phyloP scores from a whole-genome alignment of 257 asterid species.

The Nemophila menziesii region DNA sequence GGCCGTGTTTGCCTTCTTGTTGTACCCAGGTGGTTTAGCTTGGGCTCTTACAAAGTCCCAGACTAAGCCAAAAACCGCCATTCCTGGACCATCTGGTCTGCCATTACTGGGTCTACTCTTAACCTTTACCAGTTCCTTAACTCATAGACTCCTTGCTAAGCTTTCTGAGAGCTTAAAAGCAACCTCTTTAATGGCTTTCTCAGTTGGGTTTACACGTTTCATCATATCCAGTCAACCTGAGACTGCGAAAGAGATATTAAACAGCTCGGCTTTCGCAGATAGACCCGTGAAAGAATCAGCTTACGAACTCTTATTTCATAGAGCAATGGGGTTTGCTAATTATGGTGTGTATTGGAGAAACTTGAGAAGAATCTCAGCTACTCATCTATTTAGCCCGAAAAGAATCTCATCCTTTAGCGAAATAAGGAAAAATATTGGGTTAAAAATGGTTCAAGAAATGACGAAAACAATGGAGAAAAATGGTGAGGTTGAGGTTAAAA shows the following conservation, averaged over 20 bases:
- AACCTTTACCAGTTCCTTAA: conserved; percentile 35
- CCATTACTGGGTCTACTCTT: conserved; percentile 49
- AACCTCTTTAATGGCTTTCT: conserved; percentile 49
- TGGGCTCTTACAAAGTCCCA: conserved; percentile 50
- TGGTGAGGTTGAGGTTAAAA: conserved; percentile 29
- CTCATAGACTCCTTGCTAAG: conserved; percentile 35
- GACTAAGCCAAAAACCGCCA: conserved; percentile 17
- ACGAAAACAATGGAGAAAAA: conserved; percentile 18
- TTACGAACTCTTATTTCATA: conserved; percentile 45
- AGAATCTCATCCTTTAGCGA: conserved; percentile 29
- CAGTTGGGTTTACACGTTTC: conserved; percentile 72
- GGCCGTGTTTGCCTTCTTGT: conserved; percentile 42
- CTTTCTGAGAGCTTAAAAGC: conserved; percentile 24
- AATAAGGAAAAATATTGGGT: conserved; percentile 32
- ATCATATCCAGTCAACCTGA: conserved; percentile 46
- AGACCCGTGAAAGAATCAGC: conserved; percentile 77
- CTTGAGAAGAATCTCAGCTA: conserved; percentile 48
- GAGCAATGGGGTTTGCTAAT: conserved; percentile 89
- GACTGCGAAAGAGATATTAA: conserved; percentile 49
- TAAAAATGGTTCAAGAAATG: conserved; percentile 34
- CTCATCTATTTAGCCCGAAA: conserved; percentile 54
- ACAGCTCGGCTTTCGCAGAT: conserved; percentile 71
- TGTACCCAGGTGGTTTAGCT: conserved; percentile 75
- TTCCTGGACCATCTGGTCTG: conserved; percentile 71
- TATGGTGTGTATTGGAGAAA: conserved; percentile 76